A percentile compares a stretch with the other conserved stretches of the same genome.
Conservation (phyloP, 1,139 yeast genomes). For the Zygosaccharomyces sapae region DNA sequence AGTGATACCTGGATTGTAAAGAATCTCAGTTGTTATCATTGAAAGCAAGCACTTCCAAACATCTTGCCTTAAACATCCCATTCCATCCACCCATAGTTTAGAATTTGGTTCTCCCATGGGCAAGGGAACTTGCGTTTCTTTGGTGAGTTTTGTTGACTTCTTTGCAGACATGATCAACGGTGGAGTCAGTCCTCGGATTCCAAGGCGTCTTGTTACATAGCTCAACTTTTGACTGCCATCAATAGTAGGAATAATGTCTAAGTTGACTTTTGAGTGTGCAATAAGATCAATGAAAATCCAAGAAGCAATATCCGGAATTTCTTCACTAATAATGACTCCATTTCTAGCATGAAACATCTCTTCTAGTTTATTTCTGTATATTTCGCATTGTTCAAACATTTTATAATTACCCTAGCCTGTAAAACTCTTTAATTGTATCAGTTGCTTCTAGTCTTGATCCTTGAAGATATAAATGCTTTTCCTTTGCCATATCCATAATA, state of each 20-base stretch:
- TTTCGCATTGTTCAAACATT: slow-evolving; percentile 19
- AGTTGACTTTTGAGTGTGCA: slow-evolving; percentile 17
- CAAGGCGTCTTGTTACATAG: slow-evolving; percentile 34
- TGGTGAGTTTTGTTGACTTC: slow-evolving; percentile 5
- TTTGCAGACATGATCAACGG: slow-evolving; percentile 24
- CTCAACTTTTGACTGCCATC: slow-evolving; percentile 26
- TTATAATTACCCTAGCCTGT: slow-evolving; percentile 23
- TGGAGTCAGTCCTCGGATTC: slow-evolving; percentile 32
- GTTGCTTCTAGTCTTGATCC: slow-evolving; percentile 32
- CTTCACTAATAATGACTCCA: slow-evolving; percentile 30
- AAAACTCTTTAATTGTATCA: slow-evolving; percentile 23
- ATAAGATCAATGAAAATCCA: slow-evolving; percentile 28
- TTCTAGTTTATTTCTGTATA: slow-evolving; percentile 18
- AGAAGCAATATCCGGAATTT: slow-evolving; percentile 26
- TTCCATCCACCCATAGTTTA: slow-evolving; percentile 66
- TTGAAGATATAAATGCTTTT: slow-evolving; percentile 29
- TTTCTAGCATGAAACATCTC: slow-evolving; percentile 24
- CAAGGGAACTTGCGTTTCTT: slow-evolving; percentile 27
- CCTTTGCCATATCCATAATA: slow-evolving; percentile 35
- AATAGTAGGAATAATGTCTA: slow-evolving; percentile 25
- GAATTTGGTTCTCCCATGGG: slow-evolving; percentile 63
- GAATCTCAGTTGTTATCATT: slow-evolving; percentile 47
- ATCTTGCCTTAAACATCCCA: slow-evolving; percentile 53
- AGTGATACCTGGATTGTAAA: slow-evolving; percentile 66
- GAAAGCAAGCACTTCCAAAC: slow-evolving; percentile 59